Conservation (phyloP, 257 asterid species). For the Nyctanthes arbortristis region DNA sequence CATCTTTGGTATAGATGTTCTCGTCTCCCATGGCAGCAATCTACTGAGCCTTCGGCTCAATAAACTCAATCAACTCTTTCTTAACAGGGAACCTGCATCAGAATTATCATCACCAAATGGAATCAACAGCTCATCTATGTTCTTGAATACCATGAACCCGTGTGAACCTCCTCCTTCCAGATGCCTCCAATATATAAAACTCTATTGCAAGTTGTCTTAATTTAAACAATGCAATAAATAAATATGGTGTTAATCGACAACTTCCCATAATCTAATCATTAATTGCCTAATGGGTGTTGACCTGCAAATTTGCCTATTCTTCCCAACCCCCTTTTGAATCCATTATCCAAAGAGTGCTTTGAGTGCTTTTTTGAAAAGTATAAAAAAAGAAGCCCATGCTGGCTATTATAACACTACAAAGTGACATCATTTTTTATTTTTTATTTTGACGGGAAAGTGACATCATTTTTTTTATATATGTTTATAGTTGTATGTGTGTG, state of each 20-base stretch:
- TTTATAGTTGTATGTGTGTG: neutral
- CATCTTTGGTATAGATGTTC: constrained; percentile 53
- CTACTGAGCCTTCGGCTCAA: neutral
- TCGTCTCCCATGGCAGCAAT: constrained; percentile 33
- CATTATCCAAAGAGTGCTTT: neutral
- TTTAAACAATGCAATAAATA: neutral
- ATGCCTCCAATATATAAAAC: neutral
- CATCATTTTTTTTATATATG: no score
- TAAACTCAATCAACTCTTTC: neutral
- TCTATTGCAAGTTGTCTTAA: neutral
- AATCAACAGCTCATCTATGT: no score
- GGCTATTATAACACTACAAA: no score
- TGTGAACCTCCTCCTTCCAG: neutral
- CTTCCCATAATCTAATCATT: neutral
- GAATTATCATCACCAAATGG: neutral
- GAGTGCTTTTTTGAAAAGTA: neutral
- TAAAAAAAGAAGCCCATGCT: neutral
- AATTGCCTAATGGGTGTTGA: neutral
- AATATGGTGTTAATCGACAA: neutral
- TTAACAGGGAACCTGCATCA: neutral
- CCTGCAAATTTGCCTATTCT: neutral
- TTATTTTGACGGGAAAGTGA: no score
- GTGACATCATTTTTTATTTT: no score
- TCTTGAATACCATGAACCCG: neutral
- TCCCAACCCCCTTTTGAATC: neutral